Conservation (phyloP, 2,329 filamentous ascomycete genomes). For the Xylaria arbuscula region DNA sequence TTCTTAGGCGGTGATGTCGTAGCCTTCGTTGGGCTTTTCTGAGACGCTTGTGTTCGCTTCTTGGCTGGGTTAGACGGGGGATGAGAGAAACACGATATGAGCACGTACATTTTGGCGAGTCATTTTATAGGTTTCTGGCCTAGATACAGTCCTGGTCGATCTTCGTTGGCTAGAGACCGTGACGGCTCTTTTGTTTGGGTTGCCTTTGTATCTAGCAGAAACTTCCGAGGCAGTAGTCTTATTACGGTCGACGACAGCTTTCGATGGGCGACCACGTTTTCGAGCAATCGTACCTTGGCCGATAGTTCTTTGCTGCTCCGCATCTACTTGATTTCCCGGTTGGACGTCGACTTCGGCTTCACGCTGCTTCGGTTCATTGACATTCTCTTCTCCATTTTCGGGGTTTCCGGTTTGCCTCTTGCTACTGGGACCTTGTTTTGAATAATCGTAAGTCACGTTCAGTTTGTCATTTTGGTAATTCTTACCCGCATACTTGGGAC, state of each 20-base stretch:
- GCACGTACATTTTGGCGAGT: constrained; percentile 35
- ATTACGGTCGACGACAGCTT: neutral
- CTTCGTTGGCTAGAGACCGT: constrained; percentile 14
- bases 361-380: no score
- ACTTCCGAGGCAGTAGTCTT: neutral
- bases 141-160: constrained; percentile 37
- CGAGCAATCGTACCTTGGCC: neutral
- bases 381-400: no score
- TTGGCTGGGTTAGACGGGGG: neutral
- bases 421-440: no score
- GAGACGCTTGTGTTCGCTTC: constrained; percentile 24
- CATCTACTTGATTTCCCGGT: no score
- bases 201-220: neutral
- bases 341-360: no score
- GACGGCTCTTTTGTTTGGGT: constrained; percentile 23
- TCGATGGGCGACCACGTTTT: constrained; percentile 3
- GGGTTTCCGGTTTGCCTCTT: no score
- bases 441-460: no score
- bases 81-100: constrained; percentile 7
- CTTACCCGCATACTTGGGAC: no score
- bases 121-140: constrained; percentile 34
- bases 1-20: neutral
- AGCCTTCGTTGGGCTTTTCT: constrained; percentile 29
- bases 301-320: no score
- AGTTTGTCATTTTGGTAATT: no score